A percentile compares a stretch with the other conserved stretches of the same genome.
These are phyloP conservation scores for Colletotrichum viniferum DNA, from an alignment of 2,329 filamentous ascomycete genomes.

Conservation along the genomic window DNA sequence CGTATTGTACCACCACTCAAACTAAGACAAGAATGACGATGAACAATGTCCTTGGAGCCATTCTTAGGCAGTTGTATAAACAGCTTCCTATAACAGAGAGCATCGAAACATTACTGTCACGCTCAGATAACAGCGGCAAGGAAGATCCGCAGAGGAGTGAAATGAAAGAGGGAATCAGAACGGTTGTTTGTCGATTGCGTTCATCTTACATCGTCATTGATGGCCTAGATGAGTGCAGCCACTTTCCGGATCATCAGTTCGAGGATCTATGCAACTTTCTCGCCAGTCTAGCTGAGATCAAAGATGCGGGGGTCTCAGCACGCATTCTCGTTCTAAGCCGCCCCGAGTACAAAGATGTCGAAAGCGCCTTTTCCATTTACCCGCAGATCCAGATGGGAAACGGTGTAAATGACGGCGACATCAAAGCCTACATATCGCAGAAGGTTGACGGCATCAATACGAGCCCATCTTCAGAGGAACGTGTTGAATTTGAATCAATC, in stretches of 20 bases:
- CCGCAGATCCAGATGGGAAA: background rate
- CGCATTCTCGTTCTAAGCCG: background rate
- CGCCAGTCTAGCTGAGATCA: background rate
- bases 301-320: background rate
- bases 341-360: background rate
- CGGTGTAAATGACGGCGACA: background rate
- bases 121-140: background rate
- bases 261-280: background rate
- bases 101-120: background rate
- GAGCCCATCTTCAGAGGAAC: background rate
- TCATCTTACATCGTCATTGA: background rate
- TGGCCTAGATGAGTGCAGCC: background rate
- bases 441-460: background rate
- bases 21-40: background rate
- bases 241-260: background rate
- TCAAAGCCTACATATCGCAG: background rate
- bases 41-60: background rate
- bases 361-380: background rate
- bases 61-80: background rate
- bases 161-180: background rate
- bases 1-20: background rate
- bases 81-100: background rate
- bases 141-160: background rate
- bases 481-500: background rate
- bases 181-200: background rate